phyloP scores from a whole-genome alignment of 306 rosid species.

The Cucurbita pepo region DNA sequence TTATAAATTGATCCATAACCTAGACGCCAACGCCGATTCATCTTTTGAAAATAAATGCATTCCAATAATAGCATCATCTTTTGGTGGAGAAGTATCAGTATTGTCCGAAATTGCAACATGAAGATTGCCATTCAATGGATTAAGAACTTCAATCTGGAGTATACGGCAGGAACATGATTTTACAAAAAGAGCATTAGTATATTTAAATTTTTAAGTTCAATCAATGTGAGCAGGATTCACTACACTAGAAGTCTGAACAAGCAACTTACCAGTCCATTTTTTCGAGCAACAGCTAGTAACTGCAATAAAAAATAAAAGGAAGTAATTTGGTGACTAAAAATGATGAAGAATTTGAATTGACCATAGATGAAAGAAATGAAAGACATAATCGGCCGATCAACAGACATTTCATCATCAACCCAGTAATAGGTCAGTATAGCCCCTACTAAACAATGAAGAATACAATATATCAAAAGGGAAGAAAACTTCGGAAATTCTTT shows the following conservation, averaged over 20 bases:
- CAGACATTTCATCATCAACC: not conserved
- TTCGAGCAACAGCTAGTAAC: constrained; percentile 84
- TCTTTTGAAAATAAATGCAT: constrained; percentile 54
- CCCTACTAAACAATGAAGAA: not conserved
- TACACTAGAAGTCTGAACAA: not conserved
- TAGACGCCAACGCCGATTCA: constrained; percentile 22
- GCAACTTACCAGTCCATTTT: constrained; percentile 49
- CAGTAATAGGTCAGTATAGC: not conserved
- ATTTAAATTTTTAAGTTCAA: not conserved
- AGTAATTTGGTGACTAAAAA: not conserved
- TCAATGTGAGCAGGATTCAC: not conserved
- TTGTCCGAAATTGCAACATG: constrained; percentile 23
- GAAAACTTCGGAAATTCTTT: not conserved
- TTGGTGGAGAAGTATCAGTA: constrained; percentile 11
- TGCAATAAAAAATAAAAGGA: constrained; percentile 23
- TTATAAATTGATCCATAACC: constrained; percentile 19
- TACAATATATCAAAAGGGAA: not conserved
- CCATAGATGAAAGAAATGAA: not conserved
- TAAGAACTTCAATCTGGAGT: constrained; percentile 67
- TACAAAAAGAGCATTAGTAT: not conserved
- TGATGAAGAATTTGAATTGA: not conserved
- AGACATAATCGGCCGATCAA: not conserved
- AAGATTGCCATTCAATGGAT: constrained; percentile 54
- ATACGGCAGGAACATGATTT: not conserved
- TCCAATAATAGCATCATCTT: constrained; percentile 45